Base-by-base conservation (phyloP, 495 filamentous ascomycete species). In the Podospora bellae-mahoneyi region DNA sequence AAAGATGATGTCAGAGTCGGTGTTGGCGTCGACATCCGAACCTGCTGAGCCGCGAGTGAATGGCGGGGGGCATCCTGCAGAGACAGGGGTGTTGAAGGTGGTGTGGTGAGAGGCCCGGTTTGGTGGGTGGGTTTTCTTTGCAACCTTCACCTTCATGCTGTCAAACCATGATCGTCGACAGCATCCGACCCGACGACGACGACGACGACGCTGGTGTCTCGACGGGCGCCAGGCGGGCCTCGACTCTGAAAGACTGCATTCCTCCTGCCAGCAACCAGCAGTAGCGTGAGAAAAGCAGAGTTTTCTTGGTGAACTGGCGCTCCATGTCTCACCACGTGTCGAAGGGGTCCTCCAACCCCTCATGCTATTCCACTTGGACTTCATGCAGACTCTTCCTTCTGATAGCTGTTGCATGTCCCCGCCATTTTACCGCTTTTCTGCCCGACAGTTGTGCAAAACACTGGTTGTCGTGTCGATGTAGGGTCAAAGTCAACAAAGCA, bases 401-500 rank as follows among this genome's bases (percentile, higher is more conserved):
- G 18, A 57, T 13, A 57, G 18, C 54, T 57, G 5, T 57, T 23
- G 20, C 20, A 23, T 23, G 20, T 23, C 20, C 20, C 20, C 20
- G 20, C 20, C 20, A 23, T 58, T 58, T 58, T 26, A 58, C 55
- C 55, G 55, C 55, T 58, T 58, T 58, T 58, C 55, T 58, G 55
- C 23, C 15, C 9, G 55, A 58, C n/a, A 58, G n/a, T 9, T 58
- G n/a, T 26, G n/a, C 55, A 19, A 19, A 20, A 58, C 19, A 58
- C 1, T 7, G 53, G n/a, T 20, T 26, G 23, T 58, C 55, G 15
- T 10, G 39, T 48, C 39, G 13, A 48, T 58, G 55, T 7, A 58
- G 4, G 55, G n/a, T 20, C 23, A 19, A 20, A 20, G 55, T 20
- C 55, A 58, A 58, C n/a, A 58, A 26, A 58, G 55, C 18, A 18